A percentile compares a stretch with the other conserved stretches of the same genome.
These are phyloP conservation scores for Rhododendron williamsianum DNA, from an alignment of 148 eudicot species.

Conservation along the genomic window DNA sequence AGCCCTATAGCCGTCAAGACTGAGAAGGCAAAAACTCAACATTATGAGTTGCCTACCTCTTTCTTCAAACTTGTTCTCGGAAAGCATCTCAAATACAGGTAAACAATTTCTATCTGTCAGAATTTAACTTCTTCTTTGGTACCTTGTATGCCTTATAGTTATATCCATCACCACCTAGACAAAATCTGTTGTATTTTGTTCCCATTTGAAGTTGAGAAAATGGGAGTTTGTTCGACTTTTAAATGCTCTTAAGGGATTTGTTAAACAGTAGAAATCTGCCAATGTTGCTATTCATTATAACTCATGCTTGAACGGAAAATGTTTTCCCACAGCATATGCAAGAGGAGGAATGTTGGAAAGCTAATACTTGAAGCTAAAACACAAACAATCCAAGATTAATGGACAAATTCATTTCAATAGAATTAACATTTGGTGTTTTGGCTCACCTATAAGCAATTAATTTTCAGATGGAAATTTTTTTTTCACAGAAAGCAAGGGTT, in stretches of 20 bases:
- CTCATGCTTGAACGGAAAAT: neutral
- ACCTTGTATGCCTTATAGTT: neutral
- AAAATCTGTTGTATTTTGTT: neutral
- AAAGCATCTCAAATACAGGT: constrained; percentile 89
- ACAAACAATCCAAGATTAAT: neutral
- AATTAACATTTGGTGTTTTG: neutral
- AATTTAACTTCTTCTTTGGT: neutral
- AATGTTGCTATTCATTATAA: neutral
- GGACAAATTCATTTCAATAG: neutral
- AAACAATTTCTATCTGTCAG: neutral
- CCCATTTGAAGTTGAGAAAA: neutral
- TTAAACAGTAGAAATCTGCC: neutral
- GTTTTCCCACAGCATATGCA: neutral
- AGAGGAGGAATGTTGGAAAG: neutral
- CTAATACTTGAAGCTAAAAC: neutral
- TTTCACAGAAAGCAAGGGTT: neutral
- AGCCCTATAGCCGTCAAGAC: constrained; percentile 93
- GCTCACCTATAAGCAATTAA: neutral
- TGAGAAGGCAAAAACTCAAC: constrained; percentile 74
- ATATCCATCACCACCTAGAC: neutral
- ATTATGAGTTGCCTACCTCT: constrained; percentile 92
- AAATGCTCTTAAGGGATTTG: neutral
- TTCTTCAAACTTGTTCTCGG: constrained; percentile 95
- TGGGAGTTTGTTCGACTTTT: neutral
- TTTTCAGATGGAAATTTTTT: neutral